These are phyloP conservation scores for Diplodia seriata DNA, from an alignment of 2,329 filamentous ascomycete species.

Conservation along the genomic window DNA sequence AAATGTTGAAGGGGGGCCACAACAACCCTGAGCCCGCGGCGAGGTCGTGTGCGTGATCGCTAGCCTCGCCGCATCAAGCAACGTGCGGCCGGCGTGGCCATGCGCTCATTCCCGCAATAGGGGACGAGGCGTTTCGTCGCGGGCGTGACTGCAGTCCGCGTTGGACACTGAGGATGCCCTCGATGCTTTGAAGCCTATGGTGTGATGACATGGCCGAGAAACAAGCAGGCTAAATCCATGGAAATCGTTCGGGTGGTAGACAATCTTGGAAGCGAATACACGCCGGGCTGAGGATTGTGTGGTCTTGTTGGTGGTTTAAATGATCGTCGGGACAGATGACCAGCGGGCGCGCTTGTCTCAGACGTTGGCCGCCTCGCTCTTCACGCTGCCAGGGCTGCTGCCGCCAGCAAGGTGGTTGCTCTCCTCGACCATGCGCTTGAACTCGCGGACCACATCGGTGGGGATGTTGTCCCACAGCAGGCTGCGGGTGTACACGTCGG, in stretches of 20 bases:
- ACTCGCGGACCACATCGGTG: slow-evolving; percentile 87
- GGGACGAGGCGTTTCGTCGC: slow-evolving; percentile 15
- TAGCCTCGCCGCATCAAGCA: slow-evolving; percentile 7
- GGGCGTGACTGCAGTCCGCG: slow-evolving; percentile 21
- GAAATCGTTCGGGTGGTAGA: slow-evolving; percentile 24
- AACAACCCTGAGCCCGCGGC: slow-evolving; percentile 17
- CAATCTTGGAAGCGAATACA: slow-evolving; percentile 30
- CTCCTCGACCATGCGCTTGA: slow-evolving; percentile 88
- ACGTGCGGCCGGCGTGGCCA: slow-evolving; percentile 20
- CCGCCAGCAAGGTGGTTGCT: slow-evolving; percentile 54
- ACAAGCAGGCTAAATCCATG: slow-evolving; percentile 27
- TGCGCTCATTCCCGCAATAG: slow-evolving; percentile 16
- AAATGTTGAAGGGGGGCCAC: slow-evolving; percentile 40
- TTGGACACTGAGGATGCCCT: slow-evolving; percentile 17
- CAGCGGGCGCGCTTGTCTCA: slow-evolving; percentile 35
- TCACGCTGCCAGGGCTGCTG: slow-evolving; percentile 43
- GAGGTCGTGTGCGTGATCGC: slow-evolving; percentile 19
- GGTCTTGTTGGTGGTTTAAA: slow-evolving; percentile 25
- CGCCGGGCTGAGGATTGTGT: slow-evolving; percentile 29
- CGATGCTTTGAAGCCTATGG: slow-evolving; percentile 21
- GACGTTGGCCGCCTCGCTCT: slow-evolving; percentile 41
- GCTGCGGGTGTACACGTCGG: slow-evolving; percentile 91
- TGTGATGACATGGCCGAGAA: slow-evolving; percentile 19
- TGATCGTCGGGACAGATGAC: slow-evolving; percentile 30
- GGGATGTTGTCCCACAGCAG: slow-evolving; percentile 95